phyloP scores from a whole-genome alignment of 176 grass and related monocot genomes.

The Eragrostis curvula region DNA sequence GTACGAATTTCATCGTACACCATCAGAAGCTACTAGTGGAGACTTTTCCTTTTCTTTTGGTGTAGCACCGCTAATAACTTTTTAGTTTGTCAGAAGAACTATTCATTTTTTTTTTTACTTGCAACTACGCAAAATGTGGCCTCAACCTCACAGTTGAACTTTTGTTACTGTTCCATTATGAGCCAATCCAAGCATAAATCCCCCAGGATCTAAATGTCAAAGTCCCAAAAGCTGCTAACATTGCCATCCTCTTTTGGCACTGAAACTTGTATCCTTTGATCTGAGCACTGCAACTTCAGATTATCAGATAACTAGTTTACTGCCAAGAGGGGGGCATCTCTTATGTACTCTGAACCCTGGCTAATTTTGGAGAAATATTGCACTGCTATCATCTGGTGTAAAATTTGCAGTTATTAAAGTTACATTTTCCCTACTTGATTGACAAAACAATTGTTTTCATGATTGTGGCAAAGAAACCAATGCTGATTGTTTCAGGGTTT shows the following conservation, averaged over 20 bases:
- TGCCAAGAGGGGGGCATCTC: not conserved
- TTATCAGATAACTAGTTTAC: not conserved
- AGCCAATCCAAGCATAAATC: not conserved
- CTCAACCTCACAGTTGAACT: not conserved
- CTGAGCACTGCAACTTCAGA: not conserved
- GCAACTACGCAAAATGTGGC: not conserved
- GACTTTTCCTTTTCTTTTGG: too few relatives aligned
- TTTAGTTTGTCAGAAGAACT: too few relatives aligned
- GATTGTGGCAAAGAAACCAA: not conserved
- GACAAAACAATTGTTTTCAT: not conserved
- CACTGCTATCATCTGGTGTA: not conserved
- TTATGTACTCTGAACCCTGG: not conserved
- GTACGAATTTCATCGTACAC: not conserved
- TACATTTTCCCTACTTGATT: not conserved
- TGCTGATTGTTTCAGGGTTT: not conserved
- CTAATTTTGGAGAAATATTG: not conserved
- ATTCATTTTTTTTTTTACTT: not conserved
- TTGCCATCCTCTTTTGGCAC: not conserved
- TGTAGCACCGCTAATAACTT: too few relatives aligned
- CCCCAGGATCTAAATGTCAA: not conserved
- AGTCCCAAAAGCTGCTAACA: not conserved
- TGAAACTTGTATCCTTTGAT: not conserved
- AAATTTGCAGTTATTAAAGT: not conserved
- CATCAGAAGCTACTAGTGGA: too few relatives aligned
- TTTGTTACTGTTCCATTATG: constrained; percentile 20